Evolutionary conservation across 1,284 basidiomycete species (phyloP).

Genomic region (Sparassis latifolia): DNA sequence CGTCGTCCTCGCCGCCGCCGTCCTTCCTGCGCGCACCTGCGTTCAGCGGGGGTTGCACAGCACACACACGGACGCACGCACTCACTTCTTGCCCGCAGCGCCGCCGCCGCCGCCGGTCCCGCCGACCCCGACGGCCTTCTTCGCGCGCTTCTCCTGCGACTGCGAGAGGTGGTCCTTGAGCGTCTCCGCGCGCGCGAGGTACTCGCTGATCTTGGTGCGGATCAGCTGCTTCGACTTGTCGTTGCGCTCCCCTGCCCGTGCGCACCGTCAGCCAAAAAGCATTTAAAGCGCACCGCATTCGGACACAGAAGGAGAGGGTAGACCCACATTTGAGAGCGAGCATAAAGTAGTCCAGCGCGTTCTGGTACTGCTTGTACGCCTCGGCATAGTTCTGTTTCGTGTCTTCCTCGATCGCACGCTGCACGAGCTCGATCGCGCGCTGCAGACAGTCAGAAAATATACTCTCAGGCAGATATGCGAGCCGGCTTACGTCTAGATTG

Average conservation of each 20-base stretch:
- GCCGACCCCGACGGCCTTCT: slow-evolving; percentile 76
- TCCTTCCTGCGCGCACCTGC: slow-evolving; percentile 41
- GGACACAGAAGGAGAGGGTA: no score
- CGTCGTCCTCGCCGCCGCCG: slow-evolving; percentile 56
- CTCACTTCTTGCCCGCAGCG: slow-evolving; percentile 64
- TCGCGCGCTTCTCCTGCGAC: slow-evolving; percentile 62
- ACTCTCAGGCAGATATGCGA: neutral
- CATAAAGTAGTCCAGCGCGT: slow-evolving; percentile 98
- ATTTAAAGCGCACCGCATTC: neutral
- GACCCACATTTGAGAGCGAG: slow-evolving; percentile 74
- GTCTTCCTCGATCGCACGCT: slow-evolving; percentile 94
- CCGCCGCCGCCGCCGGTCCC: slow-evolving; percentile 59
- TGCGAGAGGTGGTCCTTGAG: slow-evolving; percentile 80
- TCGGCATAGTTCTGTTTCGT: slow-evolving; percentile 90
- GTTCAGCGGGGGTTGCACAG: neutral
- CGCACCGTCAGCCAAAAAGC: neutral
- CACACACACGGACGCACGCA: slow-evolving; percentile 12
- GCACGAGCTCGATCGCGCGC: slow-evolving; percentile 94
- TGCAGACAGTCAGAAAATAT: slow-evolving; percentile 26
- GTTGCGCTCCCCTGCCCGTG: slow-evolving; percentile 84
- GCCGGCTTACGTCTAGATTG: slow-evolving; percentile 29
- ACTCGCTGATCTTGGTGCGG: slow-evolving; percentile 86
- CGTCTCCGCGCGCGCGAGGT: slow-evolving; percentile 88
- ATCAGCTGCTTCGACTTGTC: slow-evolving; percentile 89
- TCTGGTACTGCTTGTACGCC: slow-evolving; percentile 92